A percentile compares a stretch with the other conserved stretches of the same genome.
Conservation (phyloP, 139 green algal genomes). For the Coccomyxa sp. region DNA sequence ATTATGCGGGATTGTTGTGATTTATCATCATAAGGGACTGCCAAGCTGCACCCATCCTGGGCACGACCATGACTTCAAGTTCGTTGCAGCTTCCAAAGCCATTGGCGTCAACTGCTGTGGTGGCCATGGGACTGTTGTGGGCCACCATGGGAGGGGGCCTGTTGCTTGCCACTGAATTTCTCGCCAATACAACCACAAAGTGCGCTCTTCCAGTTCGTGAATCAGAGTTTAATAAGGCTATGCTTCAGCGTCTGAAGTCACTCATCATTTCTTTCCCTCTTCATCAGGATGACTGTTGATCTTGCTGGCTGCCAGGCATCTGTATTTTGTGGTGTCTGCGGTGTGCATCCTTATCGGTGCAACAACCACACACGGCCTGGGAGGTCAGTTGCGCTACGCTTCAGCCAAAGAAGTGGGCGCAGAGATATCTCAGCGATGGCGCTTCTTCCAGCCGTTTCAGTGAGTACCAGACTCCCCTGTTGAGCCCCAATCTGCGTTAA, state of each 20-base stretch:
- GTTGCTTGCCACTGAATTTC: slow-evolving; percentile 33
- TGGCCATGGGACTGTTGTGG: slow-evolving; percentile 47
- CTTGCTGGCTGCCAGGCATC: slow-evolving; percentile 28
- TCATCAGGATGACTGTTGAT: neutral
- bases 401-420: neutral
- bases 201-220: neutral
- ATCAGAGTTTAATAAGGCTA: neutral
- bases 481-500: neutral
- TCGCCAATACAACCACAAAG: slow-evolving; percentile 17
- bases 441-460: slow-evolving; percentile 81
- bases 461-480: neutral
- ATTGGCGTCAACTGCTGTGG: slow-evolving; percentile 22
- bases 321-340: slow-evolving; percentile 67
- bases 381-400: slow-evolving; percentile 53
- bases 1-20: too few relatives aligned
- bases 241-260: neutral
- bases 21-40: too few relatives aligned
- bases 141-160: slow-evolving; percentile 30
- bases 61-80: too few relatives aligned
- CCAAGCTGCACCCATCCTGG: too few relatives aligned
- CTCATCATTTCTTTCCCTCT: neutral
- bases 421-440: slow-evolving; percentile 36
- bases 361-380: slow-evolving; percentile 74
- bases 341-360: slow-evolving; percentile 60
- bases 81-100: slow-evolving; percentile 10